Base-by-base conservation (phyloP, 495 filamentous ascomycete species). In the Aspergillus bridgeri region DNA sequence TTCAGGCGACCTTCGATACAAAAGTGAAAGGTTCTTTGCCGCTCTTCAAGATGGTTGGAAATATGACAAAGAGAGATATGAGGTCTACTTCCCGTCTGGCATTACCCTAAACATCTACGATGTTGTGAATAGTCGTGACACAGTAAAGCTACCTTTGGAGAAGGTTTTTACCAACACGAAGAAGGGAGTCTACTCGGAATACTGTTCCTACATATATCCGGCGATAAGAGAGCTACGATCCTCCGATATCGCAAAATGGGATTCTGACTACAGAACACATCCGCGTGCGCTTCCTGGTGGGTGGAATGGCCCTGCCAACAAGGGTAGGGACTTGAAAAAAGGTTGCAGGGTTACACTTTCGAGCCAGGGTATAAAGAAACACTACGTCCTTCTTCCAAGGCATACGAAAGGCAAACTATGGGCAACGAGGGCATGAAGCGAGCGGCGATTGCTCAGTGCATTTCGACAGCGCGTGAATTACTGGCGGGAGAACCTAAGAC, bases 1-100 rank as follows among this genome's bases (percentile, higher is more conserved):
- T 42, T 56, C 54, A 38, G 54, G 54, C 19, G 45, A 56, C 17
- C 54, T 56, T 56, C 5, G 43, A 20, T 38, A 18, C 19, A 18
- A 42, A 38, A n/a, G n/a, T 2, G 17, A 56, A 7, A 50, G 9
- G 19, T 49, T 50, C 25, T 49, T 56, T 33, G 24, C 54, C 9
- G 7, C 44, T 21, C 54, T 56, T 42, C 43, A 54, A 18, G 51
- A 54, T 45, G 43, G 20, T 18, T 38, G 44, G 43, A 23, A 33
- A 42, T 49, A 48, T 18, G 24, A 48, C 18, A 42, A 48, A 21
- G 7, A 48, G 25, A 38, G 13, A 15, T 33, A 56, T 38, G 45
- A 48, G 43, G 24, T 56, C 43, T 7, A 21, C 24, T 56, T 48
- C 7, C 43, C 15, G 21, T 48, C 53, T 42, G 53, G 53, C 23